These are phyloP conservation scores for Aegilops longissima DNA, from an alignment of 176 grass and related monocot species.

Conservation along the genomic window DNA sequence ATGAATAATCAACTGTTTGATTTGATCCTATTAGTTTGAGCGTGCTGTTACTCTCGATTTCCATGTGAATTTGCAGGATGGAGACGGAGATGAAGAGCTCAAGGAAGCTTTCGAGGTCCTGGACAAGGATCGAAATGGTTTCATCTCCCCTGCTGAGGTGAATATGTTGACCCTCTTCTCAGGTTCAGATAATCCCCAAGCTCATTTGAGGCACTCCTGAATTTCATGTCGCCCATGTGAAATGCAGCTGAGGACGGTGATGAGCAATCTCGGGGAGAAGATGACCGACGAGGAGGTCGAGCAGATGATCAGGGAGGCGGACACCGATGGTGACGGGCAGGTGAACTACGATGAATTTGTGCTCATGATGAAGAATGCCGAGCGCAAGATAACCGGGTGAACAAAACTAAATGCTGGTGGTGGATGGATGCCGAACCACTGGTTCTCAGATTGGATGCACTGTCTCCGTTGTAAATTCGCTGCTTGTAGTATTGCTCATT, in stretches of 20 bases:
- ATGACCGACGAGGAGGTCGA: constrained; percentile 61
- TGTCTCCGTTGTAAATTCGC: constrained; percentile 14
- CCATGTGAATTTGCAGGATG: constrained; percentile 35
- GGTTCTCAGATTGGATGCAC: neutral
- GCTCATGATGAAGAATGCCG: constrained; percentile 58
- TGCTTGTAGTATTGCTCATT: neutral
- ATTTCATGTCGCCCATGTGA: neutral
- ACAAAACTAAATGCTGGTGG: neutral
- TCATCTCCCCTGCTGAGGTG: constrained; percentile 78
- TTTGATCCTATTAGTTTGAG: neutral
- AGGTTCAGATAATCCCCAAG: neutral
- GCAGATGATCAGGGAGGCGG: constrained; percentile 76
- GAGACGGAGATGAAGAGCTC: constrained; percentile 62
- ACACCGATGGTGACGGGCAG: constrained; percentile 61
- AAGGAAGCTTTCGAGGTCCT: constrained; percentile 83
- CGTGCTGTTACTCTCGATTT: neutral
- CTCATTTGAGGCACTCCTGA: neutral
- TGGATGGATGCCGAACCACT: neutral
- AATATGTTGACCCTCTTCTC: neutral
- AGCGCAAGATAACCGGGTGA: constrained; percentile 47
- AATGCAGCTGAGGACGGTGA: constrained; percentile 59
- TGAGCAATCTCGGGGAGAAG: constrained; percentile 76
- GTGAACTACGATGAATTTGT: constrained; percentile 78
- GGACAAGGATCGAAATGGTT: constrained; percentile 77
- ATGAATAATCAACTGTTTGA: neutral